A percentile compares a stretch with the other conserved stretches of the same genome.
These are phyloP conservation scores for Cytospora chrysosperma DNA, from an alignment of 2,329 filamentous ascomycete species.

Conservation along the genomic window DNA sequence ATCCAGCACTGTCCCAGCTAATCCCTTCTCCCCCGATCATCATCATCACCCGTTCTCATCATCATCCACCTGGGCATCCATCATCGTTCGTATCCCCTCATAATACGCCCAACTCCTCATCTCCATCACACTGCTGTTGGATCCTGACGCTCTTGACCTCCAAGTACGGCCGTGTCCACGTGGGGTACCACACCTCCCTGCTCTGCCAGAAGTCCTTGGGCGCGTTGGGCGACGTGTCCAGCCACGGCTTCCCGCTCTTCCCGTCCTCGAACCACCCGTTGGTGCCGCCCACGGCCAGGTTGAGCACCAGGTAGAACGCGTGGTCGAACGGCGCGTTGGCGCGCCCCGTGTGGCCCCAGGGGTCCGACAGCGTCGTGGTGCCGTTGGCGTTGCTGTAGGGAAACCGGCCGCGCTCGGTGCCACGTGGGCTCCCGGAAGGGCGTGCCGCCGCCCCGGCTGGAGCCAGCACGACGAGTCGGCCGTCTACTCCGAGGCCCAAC, in stretches of 20 bases:
- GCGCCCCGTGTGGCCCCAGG: slow-evolving; percentile 62
- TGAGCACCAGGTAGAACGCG: slow-evolving; percentile 73
- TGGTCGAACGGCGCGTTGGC: slow-evolving; percentile 72
- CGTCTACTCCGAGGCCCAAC: slow-evolving; percentile 64
- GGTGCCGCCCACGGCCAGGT: slow-evolving; percentile 72
- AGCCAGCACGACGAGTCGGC: slow-evolving; percentile 65
- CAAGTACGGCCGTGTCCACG: slow-evolving; percentile 69
- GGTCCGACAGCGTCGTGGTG: slow-evolving; percentile 61
- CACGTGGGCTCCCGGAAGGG: slow-evolving; percentile 70
- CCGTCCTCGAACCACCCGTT: slow-evolving; percentile 85
- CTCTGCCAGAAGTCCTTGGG: slow-evolving; percentile 76
- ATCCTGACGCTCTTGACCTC: slow-evolving; percentile 69
- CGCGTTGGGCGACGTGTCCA: slow-evolving; percentile 65
- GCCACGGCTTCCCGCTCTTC: slow-evolving; percentile 72
- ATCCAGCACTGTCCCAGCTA: neutral
- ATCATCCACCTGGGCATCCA: too few species aligned
- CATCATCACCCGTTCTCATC: too few species aligned
- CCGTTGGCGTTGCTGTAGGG: slow-evolving; percentile 64
- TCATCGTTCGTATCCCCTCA: too few species aligned
- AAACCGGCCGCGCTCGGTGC: slow-evolving; percentile 67
- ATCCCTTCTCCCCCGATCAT: too few species aligned
- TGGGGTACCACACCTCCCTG: slow-evolving; percentile 63
- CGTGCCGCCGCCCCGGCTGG: slow-evolving; percentile 65
- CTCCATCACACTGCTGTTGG: slow-evolving; percentile 66
- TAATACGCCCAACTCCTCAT: slow-evolving; percentile 37